Conservation (phyloP, 2,329 filamentous ascomycete species). For the Phyllosticta paracitricarpa region DNA sequence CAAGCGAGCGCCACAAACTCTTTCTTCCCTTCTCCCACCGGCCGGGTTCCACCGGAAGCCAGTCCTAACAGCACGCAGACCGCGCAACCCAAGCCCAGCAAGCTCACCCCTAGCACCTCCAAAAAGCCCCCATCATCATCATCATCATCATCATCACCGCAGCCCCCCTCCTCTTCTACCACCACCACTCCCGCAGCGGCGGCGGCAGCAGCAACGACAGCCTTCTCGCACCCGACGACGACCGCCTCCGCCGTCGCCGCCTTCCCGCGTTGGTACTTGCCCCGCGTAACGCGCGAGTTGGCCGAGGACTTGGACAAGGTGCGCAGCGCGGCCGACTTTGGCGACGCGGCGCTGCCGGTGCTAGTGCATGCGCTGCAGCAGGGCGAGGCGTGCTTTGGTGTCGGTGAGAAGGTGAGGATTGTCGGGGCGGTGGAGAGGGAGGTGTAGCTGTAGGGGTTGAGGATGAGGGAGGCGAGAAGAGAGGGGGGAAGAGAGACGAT, state of each 20-base stretch:
- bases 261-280: conserved; percentile 60
- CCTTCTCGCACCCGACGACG: not conserved
- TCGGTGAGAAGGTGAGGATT: conserved; percentile 41
- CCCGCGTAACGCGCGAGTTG: conserved; percentile 59
- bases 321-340: conserved; percentile 60
- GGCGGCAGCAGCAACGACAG: not conserved
- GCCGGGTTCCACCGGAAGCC: too few species aligned
- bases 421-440: conserved; percentile 14
- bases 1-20: not conserved
- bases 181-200: not conserved
- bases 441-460: not conserved
- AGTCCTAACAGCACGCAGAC: not conserved
- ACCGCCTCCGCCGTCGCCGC: not conserved
- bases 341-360: conserved; percentile 50
- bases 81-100: not conserved
- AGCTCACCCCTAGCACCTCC: not conserved
- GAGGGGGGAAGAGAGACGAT: not conserved
- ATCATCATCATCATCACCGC: not conserved
- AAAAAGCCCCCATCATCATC: not conserved
- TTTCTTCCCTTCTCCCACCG: too few species aligned
- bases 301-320: conserved; percentile 65
- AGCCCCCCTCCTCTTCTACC: not conserved
- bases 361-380: conserved; percentile 60
- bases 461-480: conserved; percentile 1
- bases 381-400: conserved; percentile 51